Conservation (phyloP, 164 flowering plant genomes). For the Buxus sempervirens region DNA sequence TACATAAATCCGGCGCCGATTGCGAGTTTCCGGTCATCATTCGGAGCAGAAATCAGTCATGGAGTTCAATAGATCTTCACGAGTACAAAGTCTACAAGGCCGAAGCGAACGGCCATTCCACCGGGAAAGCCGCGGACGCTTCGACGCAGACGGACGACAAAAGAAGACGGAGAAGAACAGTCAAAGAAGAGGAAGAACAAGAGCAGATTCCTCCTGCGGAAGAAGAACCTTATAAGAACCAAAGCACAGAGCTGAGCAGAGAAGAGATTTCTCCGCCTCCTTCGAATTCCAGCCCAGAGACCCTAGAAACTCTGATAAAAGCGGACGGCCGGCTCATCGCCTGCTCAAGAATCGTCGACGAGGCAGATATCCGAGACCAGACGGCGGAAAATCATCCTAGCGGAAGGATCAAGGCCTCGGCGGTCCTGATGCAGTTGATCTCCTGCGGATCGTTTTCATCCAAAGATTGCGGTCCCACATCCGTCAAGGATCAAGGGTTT, state of each 20-base stretch:
- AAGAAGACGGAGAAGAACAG: constrained; percentile 31
- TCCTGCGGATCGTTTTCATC: constrained; percentile 84
- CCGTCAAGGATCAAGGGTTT: constrained; percentile 46
- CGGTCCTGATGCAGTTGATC: constrained; percentile 82
- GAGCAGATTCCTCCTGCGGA: background rate
- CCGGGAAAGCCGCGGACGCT: constrained; percentile 60
- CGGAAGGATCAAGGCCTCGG: constrained; percentile 56
- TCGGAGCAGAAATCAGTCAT: constrained; percentile 72
- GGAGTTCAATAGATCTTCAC: constrained; percentile 66
- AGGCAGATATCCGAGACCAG: constrained; percentile 22
- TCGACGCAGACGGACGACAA: constrained; percentile 81
- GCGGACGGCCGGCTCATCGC: constrained; percentile 49
- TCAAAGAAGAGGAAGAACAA: constrained; percentile 24
- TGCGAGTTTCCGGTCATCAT: constrained; percentile 30
- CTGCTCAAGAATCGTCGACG: constrained; percentile 13
- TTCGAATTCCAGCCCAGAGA: constrained; percentile 87
- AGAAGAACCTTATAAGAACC: constrained; percentile 11
- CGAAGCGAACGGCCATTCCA: constrained; percentile 25
- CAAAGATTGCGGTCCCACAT: constrained; percentile 56
- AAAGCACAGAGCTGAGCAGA: constrained; percentile 50
- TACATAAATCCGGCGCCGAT: constrained; percentile 17
- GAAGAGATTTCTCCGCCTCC: constrained; percentile 91
- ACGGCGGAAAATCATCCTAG: constrained; percentile 33
- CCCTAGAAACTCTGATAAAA: constrained; percentile 71
- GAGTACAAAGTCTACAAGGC: constrained; percentile 78